Evolutionary conservation across 208 protist genomes (phyloP), one percentile per base, ranked within the genome.

Genomic region (Leptomonas seymouri): DNA sequence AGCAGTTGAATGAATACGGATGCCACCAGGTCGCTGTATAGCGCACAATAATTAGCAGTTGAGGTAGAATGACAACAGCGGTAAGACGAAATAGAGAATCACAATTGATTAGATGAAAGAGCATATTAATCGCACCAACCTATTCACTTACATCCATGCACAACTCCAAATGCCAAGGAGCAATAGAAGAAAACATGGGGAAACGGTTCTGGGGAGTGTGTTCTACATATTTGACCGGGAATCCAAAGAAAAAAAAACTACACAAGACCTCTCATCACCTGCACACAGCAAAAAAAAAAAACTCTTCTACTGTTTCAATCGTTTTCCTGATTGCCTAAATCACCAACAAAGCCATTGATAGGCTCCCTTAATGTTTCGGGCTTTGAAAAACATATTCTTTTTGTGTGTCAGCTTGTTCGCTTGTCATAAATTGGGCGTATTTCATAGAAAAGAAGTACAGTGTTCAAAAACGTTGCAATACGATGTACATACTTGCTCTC

Each of bases 391-490:
- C 6, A 63, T 25, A 15, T 61, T 34, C 9, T 39, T 39, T 28
- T 31, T 12, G 16, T 15, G 30, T 0, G 34, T 39, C 9, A 39
- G 9, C 34, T 65, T 53, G 41, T 54, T 50, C 16, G 21, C 1
- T 11, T 55, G 53, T 28, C 39, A 3, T 30, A 36, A 31, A 18
- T 12, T 39, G 45, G 9, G 25, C 2, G 20, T 57, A 57, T 57
- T 46, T 44, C 59, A 27, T 51, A n/a, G 42, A 57, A 48, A 49
- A 67, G 23, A 57, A 23, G 49, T 67, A 67, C 61, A 57, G 61
- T 7, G 49, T 67, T 57, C 31, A 65, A 55, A 39, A 57, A 57
- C 14, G 49, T 67, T 67, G 61, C 61, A 34, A 48, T 8, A 23
- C 21, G n/a, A 48, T 46, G 61, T 67, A 51, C 61, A 57, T 57